These are phyloP conservation scores for Parachlorella kessleri DNA, from an alignment of 139 green algal genomes.

Conservation along the genomic window DNA sequence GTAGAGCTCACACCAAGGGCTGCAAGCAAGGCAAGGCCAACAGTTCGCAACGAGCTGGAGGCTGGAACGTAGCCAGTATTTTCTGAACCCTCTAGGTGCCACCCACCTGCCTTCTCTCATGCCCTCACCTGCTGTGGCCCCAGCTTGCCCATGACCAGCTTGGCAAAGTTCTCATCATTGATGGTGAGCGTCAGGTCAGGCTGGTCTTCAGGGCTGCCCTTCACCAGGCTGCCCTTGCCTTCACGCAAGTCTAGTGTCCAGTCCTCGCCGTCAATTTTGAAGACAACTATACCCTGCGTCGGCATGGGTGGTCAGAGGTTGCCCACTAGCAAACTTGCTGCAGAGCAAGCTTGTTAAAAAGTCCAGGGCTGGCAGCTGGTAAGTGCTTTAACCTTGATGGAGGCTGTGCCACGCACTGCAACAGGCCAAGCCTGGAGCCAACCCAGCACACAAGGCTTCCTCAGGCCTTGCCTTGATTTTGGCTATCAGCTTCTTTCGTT, in stretches of 20 bases:
- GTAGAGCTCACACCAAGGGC: too few relatives aligned
- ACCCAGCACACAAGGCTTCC: neutral
- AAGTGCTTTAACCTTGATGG: neutral
- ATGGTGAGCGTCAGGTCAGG: constrained; percentile 83
- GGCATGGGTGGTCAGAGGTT: too few relatives aligned
- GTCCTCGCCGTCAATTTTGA: constrained; percentile 77
- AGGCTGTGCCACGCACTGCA: neutral
- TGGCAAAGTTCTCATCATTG: constrained; percentile 68
- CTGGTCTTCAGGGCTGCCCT: constrained; percentile 49
- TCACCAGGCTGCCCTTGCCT: constrained; percentile 42
- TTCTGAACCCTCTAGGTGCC: too few relatives aligned
- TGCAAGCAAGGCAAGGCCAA: too few relatives aligned
- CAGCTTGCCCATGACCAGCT: constrained; percentile 85
- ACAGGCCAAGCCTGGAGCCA: neutral
- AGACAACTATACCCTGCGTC: constrained; percentile 82
- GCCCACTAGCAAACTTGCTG: neutral
- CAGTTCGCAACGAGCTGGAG: too few relatives aligned
- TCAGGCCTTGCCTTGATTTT: constrained; percentile 63
- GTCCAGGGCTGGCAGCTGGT: neutral
- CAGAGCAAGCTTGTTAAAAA: neutral
- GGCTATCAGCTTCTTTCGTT: constrained; percentile 45
- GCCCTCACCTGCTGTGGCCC: constrained; percentile 71
- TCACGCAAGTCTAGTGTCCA: constrained; percentile 79
- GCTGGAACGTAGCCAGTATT: too few relatives aligned
- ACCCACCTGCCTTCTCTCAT: too few relatives aligned